Percentiles rank a stretch among this genome's conserved stretches.
Conservation (phyloP, 768 basidiomycete genomes). For the Tephrocybe sp. region DNA sequence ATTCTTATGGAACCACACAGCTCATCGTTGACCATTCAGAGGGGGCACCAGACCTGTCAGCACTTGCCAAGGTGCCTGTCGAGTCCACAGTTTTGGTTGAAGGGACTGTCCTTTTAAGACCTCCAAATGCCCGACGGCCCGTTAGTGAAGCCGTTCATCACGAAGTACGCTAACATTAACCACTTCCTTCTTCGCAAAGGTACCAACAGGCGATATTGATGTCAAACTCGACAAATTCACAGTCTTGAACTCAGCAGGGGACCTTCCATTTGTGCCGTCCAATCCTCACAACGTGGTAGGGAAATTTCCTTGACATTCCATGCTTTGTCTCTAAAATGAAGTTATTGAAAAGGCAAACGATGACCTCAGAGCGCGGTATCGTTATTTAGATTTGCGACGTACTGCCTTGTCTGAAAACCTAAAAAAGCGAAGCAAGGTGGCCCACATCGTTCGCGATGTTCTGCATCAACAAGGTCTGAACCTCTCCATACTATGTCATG, state of each 20-base stretch:
- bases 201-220: constrained; percentile 74
- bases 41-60: constrained; percentile 27
- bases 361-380: constrained; percentile 79
- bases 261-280: constrained; percentile 84
- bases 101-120: constrained; percentile 68
- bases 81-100: constrained; percentile 78
- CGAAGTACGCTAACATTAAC: constrained; percentile 14
- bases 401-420: constrained; percentile 72
- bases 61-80: constrained; percentile 61
- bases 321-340: neutral
- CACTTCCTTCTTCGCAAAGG: constrained; percentile 31
- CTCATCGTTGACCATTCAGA: constrained; percentile 59
- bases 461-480: constrained; percentile 68
- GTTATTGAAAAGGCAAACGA: constrained; percentile 65
- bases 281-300: constrained; percentile 73
- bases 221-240: constrained; percentile 67
- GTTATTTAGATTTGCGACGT: constrained; percentile 87
- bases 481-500: constrained; percentile 7
- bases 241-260: constrained; percentile 76
- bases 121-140: constrained; percentile 55
- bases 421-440: constrained; percentile 78
- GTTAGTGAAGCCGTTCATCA: constrained; percentile 38
- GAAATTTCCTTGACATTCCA: constrained; percentile 6
- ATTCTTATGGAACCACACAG: constrained; percentile 75
- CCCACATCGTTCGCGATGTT: constrained; percentile 68